Conservation (phyloP, 2,329 filamentous ascomycete species). For the Colletotrichum sp. region DNA sequence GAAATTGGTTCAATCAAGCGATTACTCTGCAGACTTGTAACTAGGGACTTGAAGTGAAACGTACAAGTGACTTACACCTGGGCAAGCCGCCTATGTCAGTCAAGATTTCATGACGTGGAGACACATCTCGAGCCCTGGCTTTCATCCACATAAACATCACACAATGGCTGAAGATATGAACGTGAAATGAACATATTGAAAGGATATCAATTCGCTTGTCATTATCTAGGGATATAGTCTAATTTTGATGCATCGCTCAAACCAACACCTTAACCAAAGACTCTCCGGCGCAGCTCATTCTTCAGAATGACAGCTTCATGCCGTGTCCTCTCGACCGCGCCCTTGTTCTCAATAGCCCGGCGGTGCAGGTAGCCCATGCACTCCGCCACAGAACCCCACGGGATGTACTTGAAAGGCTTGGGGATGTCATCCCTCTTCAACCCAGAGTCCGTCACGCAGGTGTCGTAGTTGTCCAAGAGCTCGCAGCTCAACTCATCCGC, state of each 20-base stretch:
- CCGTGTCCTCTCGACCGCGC: slow-evolving; percentile 22
- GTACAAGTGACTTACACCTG: not conserved
- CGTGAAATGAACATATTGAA: slow-evolving; percentile 44
- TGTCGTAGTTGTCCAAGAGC: slow-evolving; percentile 39
- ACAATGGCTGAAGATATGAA: not conserved
- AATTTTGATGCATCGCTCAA: not conserved
- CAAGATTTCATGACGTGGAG: not conserved
- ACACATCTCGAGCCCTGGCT: rapidly evolving
- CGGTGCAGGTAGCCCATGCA: slow-evolving; percentile 25
- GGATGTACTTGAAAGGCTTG: slow-evolving; percentile 25
- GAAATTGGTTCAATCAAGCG: not conserved
- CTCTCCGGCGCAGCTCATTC: slow-evolving; percentile 29
- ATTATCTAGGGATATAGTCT: slow-evolving; percentile 4
- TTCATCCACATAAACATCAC: not conserved
- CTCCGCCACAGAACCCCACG: slow-evolving; percentile 24
- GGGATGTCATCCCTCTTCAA: slow-evolving; percentile 13
- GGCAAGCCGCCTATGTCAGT: not conserved
- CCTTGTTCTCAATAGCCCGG: slow-evolving; percentile 25
- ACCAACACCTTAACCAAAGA: slow-evolving; percentile 22
- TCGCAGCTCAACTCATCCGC: slow-evolving; percentile 87
- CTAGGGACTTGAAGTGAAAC: not conserved
- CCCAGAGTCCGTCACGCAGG: not conserved
- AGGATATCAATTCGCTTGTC: not conserved
- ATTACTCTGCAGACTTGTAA: rapidly evolving
- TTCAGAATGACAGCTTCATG: slow-evolving; percentile 32